Evolutionary conservation across 1,139 yeast genomes (phyloP), one percentile per base, ranked within the genome.

Genomic region (Candida albicans): DNA sequence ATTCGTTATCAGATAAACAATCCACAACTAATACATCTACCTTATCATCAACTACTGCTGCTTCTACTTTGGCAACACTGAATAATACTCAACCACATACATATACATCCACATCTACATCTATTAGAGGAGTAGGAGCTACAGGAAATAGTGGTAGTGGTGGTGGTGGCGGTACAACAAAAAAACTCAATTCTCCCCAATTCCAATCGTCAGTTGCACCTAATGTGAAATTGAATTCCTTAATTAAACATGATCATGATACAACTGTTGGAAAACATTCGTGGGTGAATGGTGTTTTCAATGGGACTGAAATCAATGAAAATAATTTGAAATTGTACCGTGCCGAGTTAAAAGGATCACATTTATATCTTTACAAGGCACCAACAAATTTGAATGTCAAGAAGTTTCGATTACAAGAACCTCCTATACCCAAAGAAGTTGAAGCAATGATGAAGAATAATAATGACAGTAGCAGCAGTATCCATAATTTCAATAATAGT

Each of bases 331-430:
- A 73, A 49, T 56, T 84, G 30, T 79, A 67, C 52, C 70, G 84
- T 45, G 86, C 82, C 0, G 90, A 84, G 57, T 65, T 86, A 50
- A 78, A 73, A 53, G 95, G 95, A 8, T 75, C 87, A 0, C 72
- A 73, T 42, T 60, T 86, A 44, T 71, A 72, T 48, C 58, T 86
- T 24, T 83, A 76, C 64, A 82, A 79, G 54, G 70, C 81, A 7
- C 79, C 82, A 1, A 58, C 70, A 9, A 77, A 67, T 34, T 51
- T 75, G 36, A 76, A 71, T 53, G 73, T 79, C 34, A 78, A 71
- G 54, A 65, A 66, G 48, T 79, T 83, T 56, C 46, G 56, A 49
- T 47, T 62, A 32, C 43, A 45, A 10, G 46, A 45, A n/a, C 38
- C 41, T 7, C 40, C 35, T 2, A 12, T 27, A n/a, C 35, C 35